Evolutionary conservation across 1,139 yeast species (phyloP).

Genomic region (Lodderomyces pseudojiufengensis): DNA sequence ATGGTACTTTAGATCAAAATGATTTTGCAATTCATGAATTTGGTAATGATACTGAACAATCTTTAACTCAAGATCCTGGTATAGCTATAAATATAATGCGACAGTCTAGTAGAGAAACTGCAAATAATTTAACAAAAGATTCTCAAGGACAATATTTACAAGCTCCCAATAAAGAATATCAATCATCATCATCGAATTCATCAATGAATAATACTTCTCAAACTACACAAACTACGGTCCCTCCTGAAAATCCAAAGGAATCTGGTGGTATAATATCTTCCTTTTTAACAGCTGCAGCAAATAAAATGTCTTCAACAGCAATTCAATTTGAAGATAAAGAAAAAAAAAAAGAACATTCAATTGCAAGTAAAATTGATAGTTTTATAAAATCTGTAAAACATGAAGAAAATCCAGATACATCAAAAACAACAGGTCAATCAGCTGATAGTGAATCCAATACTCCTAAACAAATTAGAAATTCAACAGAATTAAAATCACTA

Average conservation of each 20-base stretch:
- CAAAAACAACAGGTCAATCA: constrained; percentile 1
- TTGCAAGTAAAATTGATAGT: constrained; percentile 18
- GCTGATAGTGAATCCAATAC: neutral
- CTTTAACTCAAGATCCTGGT: constrained; percentile 3
- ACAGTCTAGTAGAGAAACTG: neutral
- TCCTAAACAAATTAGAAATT: neutral
- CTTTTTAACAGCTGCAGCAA: constrained; percentile 28
- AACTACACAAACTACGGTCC: neutral
- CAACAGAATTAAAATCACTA: constrained; percentile 7
- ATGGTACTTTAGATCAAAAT: too few relatives aligned
- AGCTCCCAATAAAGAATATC: neutral
- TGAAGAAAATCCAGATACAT: constrained; percentile 9
- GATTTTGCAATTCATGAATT: too few relatives aligned
- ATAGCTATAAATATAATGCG: constrained; percentile 4
- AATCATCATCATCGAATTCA: constrained; percentile 1
- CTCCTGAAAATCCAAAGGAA: constrained; percentile 7
- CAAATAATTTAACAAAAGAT: neutral
- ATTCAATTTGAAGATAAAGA: constrained; percentile 7
- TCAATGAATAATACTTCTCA: constrained; percentile 1
- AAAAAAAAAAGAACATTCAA: constrained; percentile 16
- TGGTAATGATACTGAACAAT: neutral
- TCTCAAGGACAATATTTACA: neutral
- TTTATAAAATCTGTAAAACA: constrained; percentile 18
- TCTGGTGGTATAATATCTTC: constrained; percentile 25
- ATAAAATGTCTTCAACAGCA: constrained; percentile 15